Evolutionary conservation across 139 green algal genomes (phyloP).

Genomic region (Tetraselmis striata): DNA sequence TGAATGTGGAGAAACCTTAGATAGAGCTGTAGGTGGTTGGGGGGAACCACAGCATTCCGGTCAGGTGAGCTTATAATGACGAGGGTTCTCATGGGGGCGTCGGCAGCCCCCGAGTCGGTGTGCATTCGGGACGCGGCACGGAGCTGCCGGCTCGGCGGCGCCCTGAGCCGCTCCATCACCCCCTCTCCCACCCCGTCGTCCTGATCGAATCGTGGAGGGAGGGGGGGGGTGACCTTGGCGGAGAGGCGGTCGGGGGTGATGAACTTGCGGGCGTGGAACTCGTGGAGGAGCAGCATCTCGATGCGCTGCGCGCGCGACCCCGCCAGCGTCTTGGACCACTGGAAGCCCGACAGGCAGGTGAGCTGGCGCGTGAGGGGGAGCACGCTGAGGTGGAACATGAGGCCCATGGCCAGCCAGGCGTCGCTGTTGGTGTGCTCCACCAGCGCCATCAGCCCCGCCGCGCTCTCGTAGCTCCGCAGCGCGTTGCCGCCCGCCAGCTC

Average conservation of each 20-base stretch:
- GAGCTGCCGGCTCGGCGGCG: too few species aligned
- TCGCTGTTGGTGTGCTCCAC: constrained; percentile 75
- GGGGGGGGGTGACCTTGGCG: constrained; percentile 15
- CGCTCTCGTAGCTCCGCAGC: constrained; percentile 32
- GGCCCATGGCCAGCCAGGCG: constrained; percentile 83
- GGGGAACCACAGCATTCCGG: too few species aligned
- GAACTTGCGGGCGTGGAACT: constrained; percentile 96
- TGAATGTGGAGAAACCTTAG: too few species aligned
- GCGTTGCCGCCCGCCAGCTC: constrained; percentile 60
- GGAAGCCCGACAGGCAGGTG: constrained; percentile 66
- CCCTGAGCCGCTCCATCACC: too few species aligned
- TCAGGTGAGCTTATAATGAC: too few species aligned
- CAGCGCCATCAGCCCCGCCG: constrained; percentile 56
- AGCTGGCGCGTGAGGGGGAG: constrained; percentile 82
- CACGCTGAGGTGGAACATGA: constrained; percentile 70
- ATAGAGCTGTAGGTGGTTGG: too few species aligned
- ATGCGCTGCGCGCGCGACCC: constrained; percentile 90
- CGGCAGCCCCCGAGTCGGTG: too few species aligned
- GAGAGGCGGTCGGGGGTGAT: constrained; percentile 89
- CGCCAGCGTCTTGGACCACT: constrained; percentile 75
- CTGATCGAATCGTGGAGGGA: too few species aligned
- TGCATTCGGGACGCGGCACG: too few species aligned
- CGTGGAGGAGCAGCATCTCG: constrained; percentile 96
- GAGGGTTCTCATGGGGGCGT: too few species aligned
- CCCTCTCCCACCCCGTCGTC: too few species aligned